Conservation (phyloP, 345 rosid species). For the Erucastrum elatum region DNA sequence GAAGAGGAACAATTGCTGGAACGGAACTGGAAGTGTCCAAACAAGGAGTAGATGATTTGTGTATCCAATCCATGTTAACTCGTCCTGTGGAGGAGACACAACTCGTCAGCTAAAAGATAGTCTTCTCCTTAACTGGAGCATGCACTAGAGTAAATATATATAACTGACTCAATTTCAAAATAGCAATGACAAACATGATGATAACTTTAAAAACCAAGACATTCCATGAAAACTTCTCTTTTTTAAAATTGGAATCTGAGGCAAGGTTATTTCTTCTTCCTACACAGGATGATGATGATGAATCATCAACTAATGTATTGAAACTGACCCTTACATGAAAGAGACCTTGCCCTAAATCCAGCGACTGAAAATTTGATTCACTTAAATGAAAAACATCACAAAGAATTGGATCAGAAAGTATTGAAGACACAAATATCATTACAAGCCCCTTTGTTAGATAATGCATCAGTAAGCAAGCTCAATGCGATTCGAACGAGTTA, state of each 20-base stretch:
- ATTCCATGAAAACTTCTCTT: neutral
- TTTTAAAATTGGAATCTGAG: neutral
- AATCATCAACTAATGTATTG: neutral
- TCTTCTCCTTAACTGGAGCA: neutral
- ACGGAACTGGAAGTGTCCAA: slow-evolving; percentile 48
- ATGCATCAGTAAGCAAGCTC: slow-evolving; percentile 6
- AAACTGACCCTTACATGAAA: slow-evolving; percentile 5
- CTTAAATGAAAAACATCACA: neutral
- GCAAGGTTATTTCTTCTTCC: neutral
- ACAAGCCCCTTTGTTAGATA: neutral
- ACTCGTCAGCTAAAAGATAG: slow-evolving; percentile 20
- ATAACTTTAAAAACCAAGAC: neutral
- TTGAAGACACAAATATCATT: slow-evolving; percentile 1
- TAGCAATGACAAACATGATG: slow-evolving; percentile 1
- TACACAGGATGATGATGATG: neutral
- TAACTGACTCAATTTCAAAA: neutral
- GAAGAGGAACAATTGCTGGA: slow-evolving; percentile 48
- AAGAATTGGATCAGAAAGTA: slow-evolving; percentile 15
- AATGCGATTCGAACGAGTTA: slow-evolving; percentile 1
- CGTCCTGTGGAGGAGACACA: slow-evolving; percentile 38
- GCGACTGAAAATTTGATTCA: slow-evolving; percentile 13
- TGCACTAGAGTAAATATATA: neutral
- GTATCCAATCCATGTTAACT: slow-evolving; percentile 62
- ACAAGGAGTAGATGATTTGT: slow-evolving; percentile 48
- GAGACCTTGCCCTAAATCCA: slow-evolving; percentile 7